Evolutionary conservation across 179 eudicot genomes (phyloP), one percentile per base, ranked within the genome.

Genomic region (Nepenthes alata): DNA sequence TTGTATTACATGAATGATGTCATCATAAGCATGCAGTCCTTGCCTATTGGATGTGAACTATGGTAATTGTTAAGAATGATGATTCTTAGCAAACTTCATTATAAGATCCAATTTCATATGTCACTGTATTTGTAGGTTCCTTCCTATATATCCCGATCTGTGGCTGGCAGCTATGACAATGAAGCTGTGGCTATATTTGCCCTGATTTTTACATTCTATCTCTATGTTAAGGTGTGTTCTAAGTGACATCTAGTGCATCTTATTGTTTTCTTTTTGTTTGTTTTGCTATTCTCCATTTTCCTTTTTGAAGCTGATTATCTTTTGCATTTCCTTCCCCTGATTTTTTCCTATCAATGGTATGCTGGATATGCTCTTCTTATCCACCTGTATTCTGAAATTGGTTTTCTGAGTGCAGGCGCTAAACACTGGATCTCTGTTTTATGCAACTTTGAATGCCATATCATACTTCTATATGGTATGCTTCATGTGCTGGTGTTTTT

Each of bases 111-210:
- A 14, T 37, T 38, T 39, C 41, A 48, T 25, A 11, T 55, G 39
- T 45, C 15, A 35, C 35, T 41, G 15, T 53, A 44, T 70, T 61
- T 70, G 61, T 83, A 93, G 98, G 98, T 93, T 67, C 98, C 98
- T 68, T 93, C 98, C 66, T 93, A 93, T 73, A 89, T 89, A 70
- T 89, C 96, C 51, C 81, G 96, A 65, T 89, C 96, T 53, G 96
- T 87, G 67, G 88, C 97, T 60, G 84, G 97, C 67, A 78, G 95
- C 82, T 93, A 93, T 79, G 98, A 93, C 72, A 93, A 93, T 76
- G 98, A 93, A 82, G 97, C 91, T 52, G 95, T 93, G 47, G 98
- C 98, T 53, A 93, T 93, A 71, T 93, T 93, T 80, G 98, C 98
- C n/a, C 72, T 93, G 77, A 84, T 93, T 54, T 81, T 85, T 75